Percentiles rank a stretch among this genome's conserved stretches.
Evolutionary conservation across 164 flowering plant genomes (phyloP).

Genomic region (Vitis rotundifolia): DNA sequence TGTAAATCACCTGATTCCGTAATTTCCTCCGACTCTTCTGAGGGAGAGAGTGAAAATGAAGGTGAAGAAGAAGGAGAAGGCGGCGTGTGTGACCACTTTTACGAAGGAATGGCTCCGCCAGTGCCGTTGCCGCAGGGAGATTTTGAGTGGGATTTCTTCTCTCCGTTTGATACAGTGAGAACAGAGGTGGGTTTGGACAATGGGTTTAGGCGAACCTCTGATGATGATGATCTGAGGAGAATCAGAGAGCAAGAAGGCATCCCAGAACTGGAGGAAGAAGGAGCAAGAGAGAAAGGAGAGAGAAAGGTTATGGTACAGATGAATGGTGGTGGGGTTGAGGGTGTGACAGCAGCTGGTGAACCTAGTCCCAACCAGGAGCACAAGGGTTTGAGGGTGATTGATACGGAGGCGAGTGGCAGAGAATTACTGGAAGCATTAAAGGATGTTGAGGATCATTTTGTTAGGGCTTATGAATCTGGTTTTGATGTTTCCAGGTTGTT

Average conservation of each 20-base stretch:
- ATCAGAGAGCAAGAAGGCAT: conserved; percentile 25
- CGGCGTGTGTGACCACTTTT: conserved; percentile 22
- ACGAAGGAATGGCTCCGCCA: conserved; percentile 4
- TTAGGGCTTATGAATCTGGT: conserved; percentile 19
- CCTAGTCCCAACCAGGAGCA: background rate
- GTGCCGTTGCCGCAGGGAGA: conserved; percentile 1
- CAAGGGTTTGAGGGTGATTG: conserved; percentile 5
- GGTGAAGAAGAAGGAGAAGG: conserved; percentile 15
- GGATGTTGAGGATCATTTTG: conserved; percentile 22
- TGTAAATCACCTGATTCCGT: conserved; percentile 1
- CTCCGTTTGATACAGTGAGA: conserved; percentile 16
- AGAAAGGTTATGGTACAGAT: background rate
- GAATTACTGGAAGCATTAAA: conserved; percentile 21
- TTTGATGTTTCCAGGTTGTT: conserved; percentile 16
- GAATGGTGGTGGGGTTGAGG: conserved; percentile 1
- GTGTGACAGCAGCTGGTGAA: background rate
- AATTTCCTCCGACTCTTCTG: background rate
- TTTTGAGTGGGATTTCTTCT: conserved; percentile 32
- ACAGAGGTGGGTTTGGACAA: conserved; percentile 1
- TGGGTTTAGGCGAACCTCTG: conserved; percentile 10
- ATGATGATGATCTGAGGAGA: conserved; percentile 12
- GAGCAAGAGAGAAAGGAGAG: background rate
- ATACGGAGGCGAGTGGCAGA: conserved; percentile 8
- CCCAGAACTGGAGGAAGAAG: conserved; percentile 23
- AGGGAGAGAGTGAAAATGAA: conserved; percentile 7